Conservation (phyloP, 257 asterid species). For the Solanum bulbocastanum region DNA sequence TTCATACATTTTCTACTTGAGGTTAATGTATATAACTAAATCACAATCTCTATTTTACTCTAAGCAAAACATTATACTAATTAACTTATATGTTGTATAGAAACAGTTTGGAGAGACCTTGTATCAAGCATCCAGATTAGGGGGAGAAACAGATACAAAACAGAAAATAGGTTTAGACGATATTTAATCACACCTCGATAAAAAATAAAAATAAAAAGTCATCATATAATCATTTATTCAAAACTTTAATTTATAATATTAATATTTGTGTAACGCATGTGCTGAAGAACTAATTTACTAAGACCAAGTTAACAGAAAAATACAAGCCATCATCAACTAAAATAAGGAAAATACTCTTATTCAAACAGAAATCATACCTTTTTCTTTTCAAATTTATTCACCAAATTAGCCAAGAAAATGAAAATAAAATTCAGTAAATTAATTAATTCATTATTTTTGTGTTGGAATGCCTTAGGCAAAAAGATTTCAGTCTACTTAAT, state of each 20-base stretch:
- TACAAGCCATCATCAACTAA: neutral
- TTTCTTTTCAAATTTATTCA: neutral
- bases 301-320: neutral
- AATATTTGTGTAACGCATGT: neutral
- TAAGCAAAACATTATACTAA: neutral
- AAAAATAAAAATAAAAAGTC: too few relatives aligned
- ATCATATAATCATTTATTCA: too few relatives aligned
- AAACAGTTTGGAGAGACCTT: neutral
- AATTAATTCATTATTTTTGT: neutral
- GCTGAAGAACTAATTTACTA: neutral
- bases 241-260: too few relatives aligned
- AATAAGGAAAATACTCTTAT: neutral
- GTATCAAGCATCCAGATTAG: too few relatives aligned
- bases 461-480: constrained; percentile 44
- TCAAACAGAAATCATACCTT: neutral
- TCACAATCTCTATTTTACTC: neutral
- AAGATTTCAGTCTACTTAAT: constrained; percentile 42
- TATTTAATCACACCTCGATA: too few relatives aligned
- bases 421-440: neutral
- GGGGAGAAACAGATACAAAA: too few relatives aligned
- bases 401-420: neutral
- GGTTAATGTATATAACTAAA: too few relatives aligned
- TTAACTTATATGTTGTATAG: too few relatives aligned
- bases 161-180: too few relatives aligned
- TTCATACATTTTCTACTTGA: neutral